Percentiles rank a stretch among this genome's conserved stretches.
Conservation (phyloP, 2,329 filamentous ascomycete genomes). For the Parascedosporium putredinis region DNA sequence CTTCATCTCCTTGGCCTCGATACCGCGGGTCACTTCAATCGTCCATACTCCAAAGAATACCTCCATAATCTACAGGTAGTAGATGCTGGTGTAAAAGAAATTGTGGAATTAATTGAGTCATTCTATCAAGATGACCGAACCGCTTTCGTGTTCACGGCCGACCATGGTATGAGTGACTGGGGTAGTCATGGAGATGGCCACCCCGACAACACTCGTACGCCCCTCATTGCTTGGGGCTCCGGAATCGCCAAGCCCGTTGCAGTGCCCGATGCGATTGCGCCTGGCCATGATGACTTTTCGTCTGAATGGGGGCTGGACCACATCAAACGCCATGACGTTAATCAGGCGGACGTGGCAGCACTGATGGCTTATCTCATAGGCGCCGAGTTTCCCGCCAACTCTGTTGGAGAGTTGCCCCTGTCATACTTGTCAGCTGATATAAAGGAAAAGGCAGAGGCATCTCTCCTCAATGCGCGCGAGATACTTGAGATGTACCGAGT, state of each 20-base stretch:
- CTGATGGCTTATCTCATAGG: slow-evolving; percentile 91
- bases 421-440: slow-evolving; percentile 64
- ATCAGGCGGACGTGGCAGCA: slow-evolving; percentile 86
- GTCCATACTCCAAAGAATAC: slow-evolving; percentile 93
- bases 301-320: slow-evolving; percentile 77
- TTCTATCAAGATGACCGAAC: slow-evolving; percentile 83
- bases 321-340: slow-evolving; percentile 79
- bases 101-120: slow-evolving; percentile 67
- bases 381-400: slow-evolving; percentile 87
- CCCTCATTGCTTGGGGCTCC: slow-evolving; percentile 86
- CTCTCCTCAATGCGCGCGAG: slow-evolving; percentile 71
- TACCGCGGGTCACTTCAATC: slow-evolving; percentile 74
- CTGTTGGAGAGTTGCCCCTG: slow-evolving; percentile 83
- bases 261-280: slow-evolving; percentile 42
- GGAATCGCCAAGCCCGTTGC: slow-evolving; percentile 69
- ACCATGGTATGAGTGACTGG: slow-evolving; percentile 99
- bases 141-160: slow-evolving; percentile 92
- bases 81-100: slow-evolving; percentile 78
- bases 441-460: slow-evolving; percentile 71
- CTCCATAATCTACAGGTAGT: slow-evolving; percentile 90
- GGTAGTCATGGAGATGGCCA: slow-evolving; percentile 98
- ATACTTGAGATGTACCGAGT: slow-evolving; percentile 95
- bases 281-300: slow-evolving; percentile 87
- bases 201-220: slow-evolving; percentile 92
- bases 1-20: slow-evolving; percentile 87